Evolutionary conservation across 495 filamentous ascomycete genomes (phyloP).

Genomic region (Penicillium odoratum): DNA sequence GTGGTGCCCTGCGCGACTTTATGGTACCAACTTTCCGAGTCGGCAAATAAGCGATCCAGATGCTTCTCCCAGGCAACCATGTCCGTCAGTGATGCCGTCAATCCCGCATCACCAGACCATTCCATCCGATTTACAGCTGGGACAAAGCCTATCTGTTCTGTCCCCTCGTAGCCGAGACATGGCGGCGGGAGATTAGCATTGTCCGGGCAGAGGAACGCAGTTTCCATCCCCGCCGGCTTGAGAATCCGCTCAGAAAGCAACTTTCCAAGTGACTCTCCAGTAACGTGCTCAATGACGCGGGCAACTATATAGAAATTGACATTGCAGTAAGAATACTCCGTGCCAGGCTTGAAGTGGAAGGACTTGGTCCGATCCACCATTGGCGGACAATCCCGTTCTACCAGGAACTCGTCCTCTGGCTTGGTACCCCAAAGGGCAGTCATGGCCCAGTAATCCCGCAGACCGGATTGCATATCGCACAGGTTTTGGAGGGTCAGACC

Average conservation of each 20-base stretch:
- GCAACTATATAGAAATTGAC: constrained; percentile 34
- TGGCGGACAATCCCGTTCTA: constrained; percentile 21
- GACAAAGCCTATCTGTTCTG: constrained; percentile 21
- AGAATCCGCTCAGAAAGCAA: constrained; percentile 30
- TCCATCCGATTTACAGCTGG: constrained; percentile 31
- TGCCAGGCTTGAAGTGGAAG: constrained; percentile 33
- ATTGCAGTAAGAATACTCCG: constrained; percentile 36
- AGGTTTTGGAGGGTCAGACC: constrained; percentile 28
- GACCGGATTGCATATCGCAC: constrained; percentile 34
- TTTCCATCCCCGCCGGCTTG: constrained; percentile 30
- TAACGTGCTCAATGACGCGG: constrained; percentile 30
- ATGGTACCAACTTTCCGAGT: constrained; percentile 29
- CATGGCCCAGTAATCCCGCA: constrained; percentile 41
- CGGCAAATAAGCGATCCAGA: constrained; percentile 20
- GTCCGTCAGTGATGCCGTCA: constrained; percentile 35
- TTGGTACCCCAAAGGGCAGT: constrained; percentile 33
- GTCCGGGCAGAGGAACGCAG: constrained; percentile 30
- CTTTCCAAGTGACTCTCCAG: constrained; percentile 23
- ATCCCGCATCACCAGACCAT: constrained; percentile 38
- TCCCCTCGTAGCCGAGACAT: constrained; percentile 36
- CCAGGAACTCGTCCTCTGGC: constrained; percentile 30
- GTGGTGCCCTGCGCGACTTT: constrained; percentile 15
- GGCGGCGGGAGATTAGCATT: constrained; percentile 29
- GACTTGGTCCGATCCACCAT: constrained; percentile 27
- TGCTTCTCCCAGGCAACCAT: constrained; percentile 39